Conservation (phyloP, 2,329 filamentous ascomycete species). For the Cladophialophora exuberans region DNA sequence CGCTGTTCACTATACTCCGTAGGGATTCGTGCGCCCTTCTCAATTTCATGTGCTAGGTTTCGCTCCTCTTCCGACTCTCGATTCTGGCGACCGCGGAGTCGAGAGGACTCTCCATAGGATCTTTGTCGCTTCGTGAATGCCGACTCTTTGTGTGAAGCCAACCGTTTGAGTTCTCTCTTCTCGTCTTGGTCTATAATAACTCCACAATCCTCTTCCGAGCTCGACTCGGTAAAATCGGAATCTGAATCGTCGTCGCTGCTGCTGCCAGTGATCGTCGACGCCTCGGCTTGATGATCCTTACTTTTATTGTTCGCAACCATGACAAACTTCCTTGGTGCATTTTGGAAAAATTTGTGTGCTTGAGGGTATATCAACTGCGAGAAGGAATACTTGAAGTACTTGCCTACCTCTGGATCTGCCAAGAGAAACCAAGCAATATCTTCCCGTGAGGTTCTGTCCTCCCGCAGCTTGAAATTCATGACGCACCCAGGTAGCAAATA, state of each 20-base stretch:
- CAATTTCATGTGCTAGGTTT: too few species aligned
- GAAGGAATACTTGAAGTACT: neutral
- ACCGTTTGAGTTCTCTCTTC: too few species aligned
- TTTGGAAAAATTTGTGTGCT: conserved; percentile 1
- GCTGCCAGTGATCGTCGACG: neutral
- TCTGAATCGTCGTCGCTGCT: neutral
- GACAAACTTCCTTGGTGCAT: neutral
- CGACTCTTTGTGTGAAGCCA: too few species aligned
- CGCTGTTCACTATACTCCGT: neutral
- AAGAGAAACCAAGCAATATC: neutral
- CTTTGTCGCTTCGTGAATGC: too few species aligned
- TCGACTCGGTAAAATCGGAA: too few species aligned
- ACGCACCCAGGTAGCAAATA: neutral
- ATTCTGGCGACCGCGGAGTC: too few species aligned
- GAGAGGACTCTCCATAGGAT: too few species aligned
- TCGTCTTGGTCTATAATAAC: too few species aligned
- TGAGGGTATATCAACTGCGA: neutral
- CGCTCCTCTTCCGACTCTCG: too few species aligned
- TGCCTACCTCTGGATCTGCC: neutral
- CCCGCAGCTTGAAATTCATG: neutral
- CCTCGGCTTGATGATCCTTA: neutral
- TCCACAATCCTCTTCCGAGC: too few species aligned
- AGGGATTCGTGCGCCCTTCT: neutral
- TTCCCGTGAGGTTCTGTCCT: neutral
- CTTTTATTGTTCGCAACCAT: neutral